Evolutionary conservation across 2,329 filamentous ascomycete species (phyloP).

Genomic region (Emmonsia crescens): DNA sequence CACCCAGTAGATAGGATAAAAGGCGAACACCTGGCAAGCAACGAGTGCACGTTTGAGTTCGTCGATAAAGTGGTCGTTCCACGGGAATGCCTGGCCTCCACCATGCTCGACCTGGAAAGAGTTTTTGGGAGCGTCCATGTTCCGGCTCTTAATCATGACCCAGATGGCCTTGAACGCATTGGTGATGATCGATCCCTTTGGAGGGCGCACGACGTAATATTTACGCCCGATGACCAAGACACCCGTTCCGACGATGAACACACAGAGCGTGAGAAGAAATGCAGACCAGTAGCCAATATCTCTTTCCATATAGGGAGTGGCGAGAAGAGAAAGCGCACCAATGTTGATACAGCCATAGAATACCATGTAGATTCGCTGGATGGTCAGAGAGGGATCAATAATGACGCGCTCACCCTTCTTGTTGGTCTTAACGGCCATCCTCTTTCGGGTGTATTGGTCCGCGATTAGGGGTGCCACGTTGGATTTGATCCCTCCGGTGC

Average conservation of each 20-base stretch:
- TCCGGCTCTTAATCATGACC: constrained; percentile 42
- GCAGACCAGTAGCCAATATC: constrained; percentile 57
- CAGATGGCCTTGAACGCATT: constrained; percentile 53
- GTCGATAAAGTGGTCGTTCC: constrained; percentile 61
- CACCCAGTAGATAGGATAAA: constrained; percentile 59
- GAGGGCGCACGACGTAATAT: constrained; percentile 38
- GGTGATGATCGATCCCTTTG: constrained; percentile 54
- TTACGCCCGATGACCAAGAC: constrained; percentile 41
- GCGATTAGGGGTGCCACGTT: constrained; percentile 52
- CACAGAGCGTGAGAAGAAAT: constrained; percentile 50
- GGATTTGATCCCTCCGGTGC: constrained; percentile 58
- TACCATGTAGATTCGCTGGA: constrained; percentile 61
- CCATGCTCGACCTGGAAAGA: constrained; percentile 48
- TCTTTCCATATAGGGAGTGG: constrained; percentile 57
- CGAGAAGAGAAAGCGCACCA: constrained; percentile 57
- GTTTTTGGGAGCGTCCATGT: constrained; percentile 55
- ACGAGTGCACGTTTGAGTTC: constrained; percentile 56
- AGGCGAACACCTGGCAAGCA: constrained; percentile 63
- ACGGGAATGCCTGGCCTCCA: constrained; percentile 38
- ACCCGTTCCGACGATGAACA: constrained; percentile 52
- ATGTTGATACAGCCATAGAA: constrained; percentile 67
- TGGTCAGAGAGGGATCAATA: constrained; percentile 55
- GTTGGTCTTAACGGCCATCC: constrained; percentile 36
- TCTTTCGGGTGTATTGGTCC: constrained; percentile 54
- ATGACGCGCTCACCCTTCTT: constrained; percentile 47